Conservation (phyloP, 352 stramenopile species). For the Phytophthora agathidicida region DNA sequence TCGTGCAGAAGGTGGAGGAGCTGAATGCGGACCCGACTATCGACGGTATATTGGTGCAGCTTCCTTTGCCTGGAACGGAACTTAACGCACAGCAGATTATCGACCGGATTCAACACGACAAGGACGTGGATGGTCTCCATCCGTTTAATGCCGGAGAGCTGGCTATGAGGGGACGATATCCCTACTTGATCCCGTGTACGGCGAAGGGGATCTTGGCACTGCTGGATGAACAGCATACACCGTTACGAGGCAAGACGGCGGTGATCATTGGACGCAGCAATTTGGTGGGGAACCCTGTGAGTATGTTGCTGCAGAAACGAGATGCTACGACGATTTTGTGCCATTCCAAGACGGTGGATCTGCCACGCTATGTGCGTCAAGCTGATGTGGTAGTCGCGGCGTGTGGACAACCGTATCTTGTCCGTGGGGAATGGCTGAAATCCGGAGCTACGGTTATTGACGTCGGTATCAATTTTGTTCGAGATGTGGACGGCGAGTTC, state of each 20-base stretch:
- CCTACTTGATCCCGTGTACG: conserved; percentile 95
- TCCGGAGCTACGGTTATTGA: conserved; percentile 97
- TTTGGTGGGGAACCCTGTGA: conserved; percentile 97
- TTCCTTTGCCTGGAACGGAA: conserved; percentile 93
- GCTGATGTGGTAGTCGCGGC: conserved; percentile 98
- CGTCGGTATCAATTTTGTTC: conserved; percentile 99
- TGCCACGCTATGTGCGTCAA: conserved; percentile 85
- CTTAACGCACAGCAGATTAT: conserved; percentile 95
- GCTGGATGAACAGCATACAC: conserved; percentile 88
- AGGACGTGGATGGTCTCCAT: conserved; percentile 99
- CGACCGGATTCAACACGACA: conserved; percentile 91
- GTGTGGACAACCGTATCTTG: conserved; percentile 94
- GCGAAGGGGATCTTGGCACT: conserved; percentile 97
- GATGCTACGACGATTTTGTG: conserved; percentile 98
- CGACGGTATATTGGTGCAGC: conserved; percentile 87
- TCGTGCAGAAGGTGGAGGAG: conserved; percentile 72
- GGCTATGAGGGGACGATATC: conserved; percentile 83
- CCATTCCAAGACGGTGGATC: conserved; percentile 94
- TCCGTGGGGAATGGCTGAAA: conserved; percentile 97
- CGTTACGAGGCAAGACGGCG: conserved; percentile 93
- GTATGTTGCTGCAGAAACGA: conserved; percentile 94
- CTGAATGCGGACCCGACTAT: conserved; percentile 81
- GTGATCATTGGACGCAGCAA: conserved; percentile 98
- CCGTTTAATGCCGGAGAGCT: conserved; percentile 97
- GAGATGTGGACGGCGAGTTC: conserved; percentile 59